Base-by-base conservation (phyloP, 768 basidiomycete species). In the Trametes coccinea region DNA sequence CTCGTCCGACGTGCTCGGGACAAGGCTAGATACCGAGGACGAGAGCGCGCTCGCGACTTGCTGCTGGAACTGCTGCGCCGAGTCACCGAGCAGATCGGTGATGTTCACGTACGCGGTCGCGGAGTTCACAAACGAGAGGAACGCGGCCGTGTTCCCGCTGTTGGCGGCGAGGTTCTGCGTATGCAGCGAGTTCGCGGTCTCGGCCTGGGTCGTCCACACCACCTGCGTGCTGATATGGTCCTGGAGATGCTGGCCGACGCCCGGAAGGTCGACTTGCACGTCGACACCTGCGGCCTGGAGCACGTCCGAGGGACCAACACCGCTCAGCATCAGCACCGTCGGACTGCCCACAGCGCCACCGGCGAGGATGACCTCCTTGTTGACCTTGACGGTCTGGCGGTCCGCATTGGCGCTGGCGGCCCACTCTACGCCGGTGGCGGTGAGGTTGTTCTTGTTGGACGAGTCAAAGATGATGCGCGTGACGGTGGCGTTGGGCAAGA, bases 91-190 rank as follows among this genome's bases (percentile, higher is more conserved):
- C 34, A 84, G 77, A 37, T 71, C 72, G 40, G 80, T 78, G 61
- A 78, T 73, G 72, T 86, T 86, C 65, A 80, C 76, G 68, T 86
- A 89, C 6, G 82, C 82, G 41, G 83, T 83, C 4, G 86, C 86
- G 37, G 83, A 80, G 76, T 88, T 89, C 69, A 87, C 76, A 70
- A 81, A 84, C 3, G 85, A 86, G 14, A 79, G 66, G 71, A 83
- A 84, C 54, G 59, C 16, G 71, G 59, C 30, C 66, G 71, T 29
- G 61, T 62, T 16, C 62, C 67, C 55, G 60, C 56, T 34, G 65
- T 49, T 58, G 40, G 59, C 57, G 2, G 71, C 65, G 39, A 65
- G 62, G 57, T 73, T 71, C n/a, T 67, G 60, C 27, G 63, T 65
- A 61, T 75, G 63, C 17, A 79, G 59, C 5, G 72, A 70, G 11